Percentiles rank a stretch among this genome's conserved stretches.
Evolutionary conservation across 306 rosid species (phyloP).

Genomic region (Cucurbita moschata): DNA sequence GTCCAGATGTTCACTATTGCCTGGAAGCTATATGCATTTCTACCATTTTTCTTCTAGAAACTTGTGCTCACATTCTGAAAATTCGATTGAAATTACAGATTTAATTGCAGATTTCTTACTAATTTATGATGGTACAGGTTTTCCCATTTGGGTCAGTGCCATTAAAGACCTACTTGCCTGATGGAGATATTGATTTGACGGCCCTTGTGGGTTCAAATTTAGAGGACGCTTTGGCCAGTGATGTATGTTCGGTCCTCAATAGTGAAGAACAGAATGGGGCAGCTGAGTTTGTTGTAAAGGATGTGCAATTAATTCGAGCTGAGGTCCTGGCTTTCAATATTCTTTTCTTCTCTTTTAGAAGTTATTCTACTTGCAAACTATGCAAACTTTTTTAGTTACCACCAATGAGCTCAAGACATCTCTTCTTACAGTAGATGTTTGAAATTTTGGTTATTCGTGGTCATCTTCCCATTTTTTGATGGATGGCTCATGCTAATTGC

Average conservation of each 20-base stretch:
- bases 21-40: background rate
- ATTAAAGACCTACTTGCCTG: slow-evolving; percentile 75
- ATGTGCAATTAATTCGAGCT: slow-evolving; percentile 74
- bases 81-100: background rate
- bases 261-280: slow-evolving; percentile 57
- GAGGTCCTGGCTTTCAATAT: slow-evolving; percentile 49
- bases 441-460: background rate
- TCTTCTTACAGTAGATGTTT: background rate
- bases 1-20: background rate
- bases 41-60: background rate
- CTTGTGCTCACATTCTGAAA: background rate
- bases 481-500: background rate
- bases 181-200: slow-evolving; percentile 92
- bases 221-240: slow-evolving; percentile 46
- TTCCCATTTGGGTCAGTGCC: slow-evolving; percentile 89
- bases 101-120: background rate
- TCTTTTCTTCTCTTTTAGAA: background rate
- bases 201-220: slow-evolving; percentile 33
- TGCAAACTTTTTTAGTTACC: background rate
- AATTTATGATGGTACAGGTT: slow-evolving; percentile 33
- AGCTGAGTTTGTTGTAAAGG: slow-evolving; percentile 65
- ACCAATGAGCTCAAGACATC: background rate
- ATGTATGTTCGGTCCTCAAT: slow-evolving; percentile 45
- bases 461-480: background rate
- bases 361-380: background rate